A percentile compares a stretch with the other conserved stretches of the same genome.
phyloP scores from a whole-genome alignment of 352 stramenopile species.

The Globisporangium orthogonon region DNA sequence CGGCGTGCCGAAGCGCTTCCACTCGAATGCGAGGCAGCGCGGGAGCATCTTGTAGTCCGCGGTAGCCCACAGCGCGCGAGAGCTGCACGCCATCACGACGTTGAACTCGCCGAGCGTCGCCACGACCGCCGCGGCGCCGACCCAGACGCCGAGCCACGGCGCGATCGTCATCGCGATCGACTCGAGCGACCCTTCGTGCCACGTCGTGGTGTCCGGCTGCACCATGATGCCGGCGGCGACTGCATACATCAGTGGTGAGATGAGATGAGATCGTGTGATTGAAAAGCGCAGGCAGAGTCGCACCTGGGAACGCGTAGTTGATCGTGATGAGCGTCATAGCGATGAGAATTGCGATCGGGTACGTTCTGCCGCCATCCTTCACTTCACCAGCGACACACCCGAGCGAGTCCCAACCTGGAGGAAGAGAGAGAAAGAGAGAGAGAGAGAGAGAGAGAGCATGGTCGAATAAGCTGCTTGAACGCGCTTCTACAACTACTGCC shows the following conservation, averaged over 20 bases:
- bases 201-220: conserved; percentile 56
- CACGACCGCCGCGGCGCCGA: conserved; percentile 68
- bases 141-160: conserved; percentile 77
- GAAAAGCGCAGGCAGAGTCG: not conserved
- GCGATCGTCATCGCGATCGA: conserved; percentile 68
- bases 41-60: conserved; percentile 86
- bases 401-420: conserved; percentile 68
- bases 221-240: conserved; percentile 77
- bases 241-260: conserved; percentile 1
- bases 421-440: not conserved
- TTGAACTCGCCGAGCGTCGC: conserved; percentile 83
- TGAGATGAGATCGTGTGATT: no score
- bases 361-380: conserved; percentile 70
- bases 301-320: conserved; percentile 80
- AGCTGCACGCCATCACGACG: conserved; percentile 83
- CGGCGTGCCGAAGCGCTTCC: conserved; percentile 70
- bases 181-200: conserved; percentile 70
- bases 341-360: conserved; percentile 80
- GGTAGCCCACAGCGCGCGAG: conserved; percentile 71
- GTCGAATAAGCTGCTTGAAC: no score
- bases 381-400: conserved; percentile 83
- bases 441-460: not conserved
- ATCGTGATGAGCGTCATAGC: conserved; percentile 78
- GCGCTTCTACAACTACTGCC: no score
- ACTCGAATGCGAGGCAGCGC: conserved; percentile 46